Base-by-base conservation (phyloP, 2,329 filamentous ascomycete species). In the Hymenoscyphus albidus region DNA sequence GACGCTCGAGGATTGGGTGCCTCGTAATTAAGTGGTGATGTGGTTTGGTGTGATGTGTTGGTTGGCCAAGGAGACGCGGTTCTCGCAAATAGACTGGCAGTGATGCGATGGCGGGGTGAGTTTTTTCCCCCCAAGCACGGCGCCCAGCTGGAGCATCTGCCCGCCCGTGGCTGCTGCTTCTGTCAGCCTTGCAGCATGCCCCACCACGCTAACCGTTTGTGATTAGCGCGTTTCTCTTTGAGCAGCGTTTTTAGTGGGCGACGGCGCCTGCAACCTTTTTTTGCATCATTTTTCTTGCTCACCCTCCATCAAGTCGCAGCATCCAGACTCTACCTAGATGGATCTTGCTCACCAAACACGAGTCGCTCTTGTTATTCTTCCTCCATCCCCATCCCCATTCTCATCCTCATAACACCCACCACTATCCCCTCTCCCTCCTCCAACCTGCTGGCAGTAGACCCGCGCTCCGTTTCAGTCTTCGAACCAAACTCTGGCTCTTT, bases 341-440 rank as follows among this genome's bases (percentile, higher is more conserved):
- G 70, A 69, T 62, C 64, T 31, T 62, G 64, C 62, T 66, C 32
- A 31, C 51, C 65, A 66, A 63, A 38, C 62, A 32, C 60, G 56
- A 55, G 48, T 22, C 48, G 18, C 22, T 12, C 62, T 58, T 44
- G 51, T 59, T 54, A 59, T 62, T 35, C 62, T 62, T 32, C 58
- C 63, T 39, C 65, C 56, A 35, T 65, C 62, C 9, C 68, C 32
- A 5, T 35, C 32, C 7, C 35, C 35, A 35, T 9, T 10, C 35
- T 35, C 62, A 65, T 35, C 35, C 35, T 35, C 62, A 65, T 71
- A 66, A 57, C 48, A n/a, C 39, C 31, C 5, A 18, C 12, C 22
- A 27, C 27, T 6, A 16, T 48, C 64, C 39, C 54, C 42, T 32
- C 44, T 57, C 51, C 57, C 58, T 7, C 58, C 22, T 18, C 59